phyloP scores from a whole-genome alignment of 73 alveolate species.

The Paramecium bursaria region DNA sequence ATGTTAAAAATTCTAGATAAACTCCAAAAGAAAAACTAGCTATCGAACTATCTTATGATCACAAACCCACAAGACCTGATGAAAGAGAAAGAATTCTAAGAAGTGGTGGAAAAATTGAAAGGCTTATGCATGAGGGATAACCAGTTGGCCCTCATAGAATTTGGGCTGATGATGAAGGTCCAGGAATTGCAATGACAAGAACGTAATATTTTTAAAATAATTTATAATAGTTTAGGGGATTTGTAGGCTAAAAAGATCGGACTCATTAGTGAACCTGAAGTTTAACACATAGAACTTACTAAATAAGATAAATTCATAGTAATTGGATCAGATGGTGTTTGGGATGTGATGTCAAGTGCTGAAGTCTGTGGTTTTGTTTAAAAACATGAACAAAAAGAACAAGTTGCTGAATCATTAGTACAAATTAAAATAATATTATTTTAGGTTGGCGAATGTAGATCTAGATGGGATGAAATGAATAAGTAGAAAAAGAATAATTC shows the following conservation, averaged over 20 bases:
- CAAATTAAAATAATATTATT: not conserved
- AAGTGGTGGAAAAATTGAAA: constrained; percentile 82
- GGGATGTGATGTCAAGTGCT: constrained; percentile 88
- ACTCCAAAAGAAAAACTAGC: constrained; percentile 72
- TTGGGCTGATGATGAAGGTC: constrained; percentile 94
- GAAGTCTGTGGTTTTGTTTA: constrained; percentile 85
- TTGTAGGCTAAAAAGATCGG: constrained; percentile 89
- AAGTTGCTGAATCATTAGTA: constrained; percentile 72
- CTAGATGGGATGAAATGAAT: constrained; percentile 80
- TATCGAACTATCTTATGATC: constrained; percentile 87
- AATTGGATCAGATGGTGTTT: constrained; percentile 89
- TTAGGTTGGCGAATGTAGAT: constrained; percentile 76
- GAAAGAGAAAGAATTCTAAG: constrained; percentile 81
- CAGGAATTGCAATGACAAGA: constrained; percentile 92
- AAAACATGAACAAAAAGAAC: constrained; percentile 73
- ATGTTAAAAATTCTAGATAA: no score
- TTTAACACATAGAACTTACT: constrained; percentile 83
- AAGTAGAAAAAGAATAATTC: constrained; percentile 63
- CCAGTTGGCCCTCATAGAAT: constrained; percentile 80
- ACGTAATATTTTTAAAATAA: constrained; percentile 44
- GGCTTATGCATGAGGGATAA: constrained; percentile 74
- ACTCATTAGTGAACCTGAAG: constrained; percentile 86
- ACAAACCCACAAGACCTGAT: constrained; percentile 86
- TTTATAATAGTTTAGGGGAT: constrained; percentile 76
- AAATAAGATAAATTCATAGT: constrained; percentile 87